Base-by-base conservation (phyloP, 169 alveolate species). In the Plasmodium gonderi region DNA sequence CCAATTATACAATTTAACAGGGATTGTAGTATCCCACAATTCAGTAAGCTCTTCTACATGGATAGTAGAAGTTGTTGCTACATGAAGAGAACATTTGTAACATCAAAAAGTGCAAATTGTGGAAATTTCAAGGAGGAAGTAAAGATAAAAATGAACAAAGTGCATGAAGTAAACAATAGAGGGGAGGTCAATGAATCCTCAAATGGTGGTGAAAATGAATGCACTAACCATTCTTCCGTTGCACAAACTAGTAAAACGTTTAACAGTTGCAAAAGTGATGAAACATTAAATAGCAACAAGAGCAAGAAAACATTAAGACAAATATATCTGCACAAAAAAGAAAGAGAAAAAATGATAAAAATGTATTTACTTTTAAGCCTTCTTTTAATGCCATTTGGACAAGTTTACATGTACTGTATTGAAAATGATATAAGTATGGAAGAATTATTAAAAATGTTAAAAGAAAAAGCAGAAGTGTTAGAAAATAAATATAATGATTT, bases 401-500 rank as follows among this genome's bases (percentile, higher is more conserved):
- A 90, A 23, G n/a, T 23, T 6, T 90, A 78, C 38, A 77, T 90
- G 91, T 78, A 76, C 36, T 77, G 90, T 47, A 40, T 77, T 7
- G 74, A 90, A 45, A 90, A 90, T 45, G 54, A 90, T 79, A 20
- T 90, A 78, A 90, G 74, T 7, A 23, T 65, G 74, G 81, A 90
- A 20, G 90, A 90, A 0, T 45, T 78, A 29, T 42, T 90, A 64
- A 77, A 90, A 67, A 90, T 77, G 1, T 29, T 76, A 47, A 90
- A 65, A 77, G 74, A 76, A n/a, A 78, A 65, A 38, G 23, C 20
- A 23, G 94, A 90, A 60, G 0, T 65, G 17, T 68, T 90, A 77
- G 94, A 90, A 90, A 77, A 60, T 77, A 79, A 91, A 79, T 82
- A 77, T 38, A 91, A 79, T 76, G 91, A 82, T 42, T 14, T 47